These are phyloP conservation scores for Populus pruinosa DNA, from an alignment of 345 rosid genomes.

Conservation along the genomic window DNA sequence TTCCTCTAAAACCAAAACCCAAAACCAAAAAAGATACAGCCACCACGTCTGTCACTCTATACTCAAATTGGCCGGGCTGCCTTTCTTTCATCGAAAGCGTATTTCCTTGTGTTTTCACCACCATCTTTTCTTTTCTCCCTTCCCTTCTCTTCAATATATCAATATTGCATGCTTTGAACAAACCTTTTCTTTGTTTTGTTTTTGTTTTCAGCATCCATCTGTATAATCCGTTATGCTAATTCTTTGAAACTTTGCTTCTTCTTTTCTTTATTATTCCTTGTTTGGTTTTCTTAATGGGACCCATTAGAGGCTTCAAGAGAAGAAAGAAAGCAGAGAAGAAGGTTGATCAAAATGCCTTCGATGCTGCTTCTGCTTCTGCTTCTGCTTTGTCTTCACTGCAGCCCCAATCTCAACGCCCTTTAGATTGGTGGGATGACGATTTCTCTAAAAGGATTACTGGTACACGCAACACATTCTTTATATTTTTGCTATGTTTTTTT, in stretches of 20 bases:
- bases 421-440: constrained; percentile 78
- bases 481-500: neutral
- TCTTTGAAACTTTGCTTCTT: neutral
- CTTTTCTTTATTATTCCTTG: neutral
- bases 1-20: neutral
- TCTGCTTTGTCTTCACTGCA: constrained; percentile 15
- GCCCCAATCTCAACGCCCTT: constrained; percentile 30
- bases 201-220: neutral
- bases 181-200: no score
- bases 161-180: neutral
- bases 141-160: neutral
- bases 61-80: neutral
- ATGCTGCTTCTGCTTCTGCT: constrained; percentile 33
- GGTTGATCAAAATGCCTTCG: constrained; percentile 56
- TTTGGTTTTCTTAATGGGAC: constrained; percentile 12
- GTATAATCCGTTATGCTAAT: neutral
- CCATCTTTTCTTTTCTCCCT: neutral
- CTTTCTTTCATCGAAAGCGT: neutral
- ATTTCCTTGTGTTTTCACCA: neutral
- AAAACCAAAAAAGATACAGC: neutral
- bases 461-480: constrained; percentile 19
- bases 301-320: constrained; percentile 20
- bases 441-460: constrained; percentile 72
- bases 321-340: constrained; percentile 51
- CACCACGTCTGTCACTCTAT: neutral